Evolutionary conservation across 2,329 filamentous ascomycete species (phyloP), one percentile per base, ranked within the genome.

Genomic region (Cladosporium sp.): DNA sequence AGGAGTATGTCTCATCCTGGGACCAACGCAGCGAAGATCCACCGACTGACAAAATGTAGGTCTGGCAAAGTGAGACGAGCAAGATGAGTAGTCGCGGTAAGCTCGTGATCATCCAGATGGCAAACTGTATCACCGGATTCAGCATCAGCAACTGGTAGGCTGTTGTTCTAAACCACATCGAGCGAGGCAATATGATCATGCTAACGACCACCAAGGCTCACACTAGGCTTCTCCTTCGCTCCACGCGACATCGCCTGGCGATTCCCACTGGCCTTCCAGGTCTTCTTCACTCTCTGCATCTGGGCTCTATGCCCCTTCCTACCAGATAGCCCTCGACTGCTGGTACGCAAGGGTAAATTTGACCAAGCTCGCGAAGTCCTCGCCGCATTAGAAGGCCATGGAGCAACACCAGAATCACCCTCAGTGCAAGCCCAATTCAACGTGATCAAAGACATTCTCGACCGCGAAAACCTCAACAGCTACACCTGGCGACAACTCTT

Each of bases 251-350:
- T 74, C 13, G 65, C 73, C 22, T 81, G 78, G 78, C 69, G 78
- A 38, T 76, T 80, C 53, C 77, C 78, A 0, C 69, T 81, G 4
- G 59, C 59, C 3, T 76, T 80, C 58, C 78, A 80, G 60, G 76
- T 78, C 55, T 61, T 78, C 52, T 80, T 80, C 54, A 76, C 76
- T 1, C 48, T 74, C 3, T 64, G 76, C 32, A 77, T 67, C 40
- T 62, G 58, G 42, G 54, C 33, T 5, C 56, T 57, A 16, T 62
- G 60, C 19, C 59, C 61, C 46, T 70, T 69, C 59, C 62, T 71
- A 13, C 69, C 69, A 0, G 66, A 69, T 33, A 66, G 60, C 16
- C 60, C 65, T 35, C 54, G 67, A 53, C 48, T 61, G 70, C 68
- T 81, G 13, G 74, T 80, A 29, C 63, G 78, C 38, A 78, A 78